phyloP scores from a whole-genome alignment of 768 basidiomycete genomes.

The Boletus subcaerulescens region DNA sequence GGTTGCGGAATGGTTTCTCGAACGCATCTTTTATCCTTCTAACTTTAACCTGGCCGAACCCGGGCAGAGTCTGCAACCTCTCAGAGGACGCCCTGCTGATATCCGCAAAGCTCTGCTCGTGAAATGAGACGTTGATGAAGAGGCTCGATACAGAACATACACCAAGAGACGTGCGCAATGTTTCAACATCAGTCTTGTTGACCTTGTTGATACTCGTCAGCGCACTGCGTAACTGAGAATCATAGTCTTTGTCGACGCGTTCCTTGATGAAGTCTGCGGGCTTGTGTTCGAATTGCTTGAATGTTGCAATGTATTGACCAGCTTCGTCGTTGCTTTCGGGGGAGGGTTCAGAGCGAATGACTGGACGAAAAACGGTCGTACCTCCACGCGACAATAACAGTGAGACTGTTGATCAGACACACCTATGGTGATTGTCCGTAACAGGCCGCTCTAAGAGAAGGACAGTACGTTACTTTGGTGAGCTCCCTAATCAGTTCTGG shows the following conservation, averaged over 20 bases:
- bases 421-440: constrained; percentile 39
- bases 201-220: constrained; percentile 90
- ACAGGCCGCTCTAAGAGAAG: constrained; percentile 1
- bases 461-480: constrained; percentile 59
- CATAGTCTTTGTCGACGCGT: constrained; percentile 85
- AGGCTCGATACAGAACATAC: constrained; percentile 45
- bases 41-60: constrained; percentile 93
- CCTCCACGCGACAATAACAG: constrained; percentile 91
- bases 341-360: neutral
- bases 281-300: constrained; percentile 93
- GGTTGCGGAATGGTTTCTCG: constrained; percentile 79
- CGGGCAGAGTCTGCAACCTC: constrained; percentile 79
- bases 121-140: neutral
- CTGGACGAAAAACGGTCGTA: constrained; percentile 35
- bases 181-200: constrained; percentile 97
- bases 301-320: constrained; percentile 84
- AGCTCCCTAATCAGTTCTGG: constrained; percentile 89
- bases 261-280: constrained; percentile 94
- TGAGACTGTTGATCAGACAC: constrained; percentile 90
- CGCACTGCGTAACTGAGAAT: constrained; percentile 72
- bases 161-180: constrained; percentile 86
- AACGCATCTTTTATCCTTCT: constrained; percentile 89
- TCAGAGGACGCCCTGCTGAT: constrained; percentile 73
- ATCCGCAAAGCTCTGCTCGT: constrained; percentile 74
- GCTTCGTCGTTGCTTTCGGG: constrained; percentile 78